Base-by-base conservation (phyloP, 2,329 filamentous ascomycete species). In the Pyrenophora tritici-repentis region DNA sequence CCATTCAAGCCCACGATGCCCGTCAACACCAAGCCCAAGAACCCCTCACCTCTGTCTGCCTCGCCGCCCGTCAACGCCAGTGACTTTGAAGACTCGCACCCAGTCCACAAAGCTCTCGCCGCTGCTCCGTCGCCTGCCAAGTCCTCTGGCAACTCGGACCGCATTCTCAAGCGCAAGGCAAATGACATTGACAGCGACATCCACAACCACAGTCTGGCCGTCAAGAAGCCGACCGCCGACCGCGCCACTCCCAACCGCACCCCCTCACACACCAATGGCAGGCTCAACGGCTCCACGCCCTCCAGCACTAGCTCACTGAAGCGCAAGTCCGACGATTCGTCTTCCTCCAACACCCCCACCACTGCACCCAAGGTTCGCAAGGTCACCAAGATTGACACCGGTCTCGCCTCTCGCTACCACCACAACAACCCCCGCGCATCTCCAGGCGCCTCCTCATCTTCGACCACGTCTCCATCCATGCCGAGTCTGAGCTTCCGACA, bases 21-120 rank as follows among this genome's bases (percentile, higher is more conserved):
- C 22, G 50, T 68, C 18, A 70, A 76, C 73, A 84, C 76, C 53
- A 83, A 82, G 35, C 82, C 84, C 1, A 81, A 80, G 63, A 86
- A 86, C 45, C 83, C 83, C 2, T 86, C 84, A 13, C 83, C 83
- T 10, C 78, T 86, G 9, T 83, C 81, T 8, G 83, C 82, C 6
- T 85, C 84, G 2, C 82, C 83, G 17, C 83, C 83, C 5, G 79
- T 83, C 53, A 85, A 84, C 65, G 81, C 81, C 22, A 85, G 83
- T 16, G 82, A 86, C 63, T 73, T 81, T 47, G 75, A 82, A 54
- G 73, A 79, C 62, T 73, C 74, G 56, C 64, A 76, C 44, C 71
- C 73, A 10, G 68, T 72, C 12, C 68, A 74, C 59, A 74, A 73
- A 38, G 67, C 66, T 9, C 68, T 72, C 20, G 70, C 68, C 10